Evolutionary conservation across 2,329 filamentous ascomycete species (phyloP).

Genomic region (Kalaharituber pfeilii): DNA sequence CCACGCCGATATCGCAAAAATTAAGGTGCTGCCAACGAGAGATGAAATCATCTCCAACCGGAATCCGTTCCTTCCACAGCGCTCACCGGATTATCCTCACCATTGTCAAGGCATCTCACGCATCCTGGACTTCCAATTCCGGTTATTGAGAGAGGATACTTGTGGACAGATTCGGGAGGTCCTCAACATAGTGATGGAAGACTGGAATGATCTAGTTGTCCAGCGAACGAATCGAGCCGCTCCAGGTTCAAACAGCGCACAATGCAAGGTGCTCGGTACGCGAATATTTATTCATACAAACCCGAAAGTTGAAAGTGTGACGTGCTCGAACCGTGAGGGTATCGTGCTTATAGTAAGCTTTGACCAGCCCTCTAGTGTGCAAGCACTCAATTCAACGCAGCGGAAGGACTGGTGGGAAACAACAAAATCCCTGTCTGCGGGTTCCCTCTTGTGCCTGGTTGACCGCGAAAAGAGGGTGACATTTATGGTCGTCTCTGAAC

Average conservation of each 20-base stretch:
- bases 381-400: constrained; percentile 17
- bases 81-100: constrained; percentile 16
- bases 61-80: constrained; percentile 16
- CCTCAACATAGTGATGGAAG: constrained; percentile 20
- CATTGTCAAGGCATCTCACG: constrained; percentile 22
- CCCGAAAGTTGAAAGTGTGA: constrained; percentile 15
- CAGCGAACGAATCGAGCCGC: background rate
- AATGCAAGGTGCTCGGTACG: constrained; percentile 12
- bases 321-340: constrained; percentile 13
- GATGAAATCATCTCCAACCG: constrained; percentile 22
- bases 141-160: constrained; percentile 23
- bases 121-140: constrained; percentile 24
- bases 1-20: constrained; percentile 23
- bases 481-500: constrained; percentile 17
- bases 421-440: constrained; percentile 9
- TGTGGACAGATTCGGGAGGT: constrained; percentile 22
- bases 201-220: constrained; percentile 4
- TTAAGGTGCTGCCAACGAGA: constrained; percentile 25
- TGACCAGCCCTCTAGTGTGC: constrained; percentile 11
- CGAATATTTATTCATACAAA: constrained; percentile 14
- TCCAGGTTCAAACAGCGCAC: constrained; percentile 10
- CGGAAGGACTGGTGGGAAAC: constrained; percentile 15
- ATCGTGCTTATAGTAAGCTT: constrained; percentile 13
- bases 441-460: constrained; percentile 16
- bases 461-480: constrained; percentile 17